Evolutionary conservation across 352 stramenopile genomes (phyloP), one percentile per base, ranked within the genome.

Genomic region (Phytophthora multivora): DNA sequence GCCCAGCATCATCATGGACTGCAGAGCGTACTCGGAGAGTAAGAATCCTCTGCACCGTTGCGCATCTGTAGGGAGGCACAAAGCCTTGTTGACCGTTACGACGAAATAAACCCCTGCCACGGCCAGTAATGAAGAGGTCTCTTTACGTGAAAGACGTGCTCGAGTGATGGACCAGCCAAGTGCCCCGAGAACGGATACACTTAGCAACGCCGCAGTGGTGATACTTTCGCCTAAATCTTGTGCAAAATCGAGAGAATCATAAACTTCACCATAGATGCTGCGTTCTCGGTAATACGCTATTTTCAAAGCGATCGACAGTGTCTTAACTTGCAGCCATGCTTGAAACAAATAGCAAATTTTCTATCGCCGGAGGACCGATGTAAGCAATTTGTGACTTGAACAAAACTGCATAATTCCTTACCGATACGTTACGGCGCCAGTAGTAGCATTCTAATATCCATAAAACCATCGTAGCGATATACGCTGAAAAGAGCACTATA

Each of bases 81-180:
- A 63, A 1, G 77, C 71, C 50, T 89, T 86, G 42, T 73, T 69
- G 18, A 85, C 36, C 1, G 65, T 62, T 25, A 88, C 71, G 1
- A 69, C 35, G 3, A 71, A 45, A 51, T 83, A 89, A 16, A 88
- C 36, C 4, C 61, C 18, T 7, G 79, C 85, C 8, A 84, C 40
- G 3, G 78, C 23, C 1, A 48, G 25, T 11, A 88, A 55, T 25
- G 86, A 63, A 1, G 69, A 69, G 1, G 38, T 53, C 55, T 91
- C 82, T 18, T 73, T 69, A 1, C 49, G 43, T 15, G 69, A 79
- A 6, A 89, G 64, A n/a, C 49, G 26, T 19, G 82, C 66, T 15
- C 82, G 73, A 40, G 73, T 87, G 31, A 88, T 66, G 5, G 82
- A 89, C 82, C 82, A 91, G 0, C 80, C 80, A 6, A 91, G 71